Base-by-base conservation (phyloP, 176 grass and related monocot genomes). In the Guadua angustifolia region DNA sequence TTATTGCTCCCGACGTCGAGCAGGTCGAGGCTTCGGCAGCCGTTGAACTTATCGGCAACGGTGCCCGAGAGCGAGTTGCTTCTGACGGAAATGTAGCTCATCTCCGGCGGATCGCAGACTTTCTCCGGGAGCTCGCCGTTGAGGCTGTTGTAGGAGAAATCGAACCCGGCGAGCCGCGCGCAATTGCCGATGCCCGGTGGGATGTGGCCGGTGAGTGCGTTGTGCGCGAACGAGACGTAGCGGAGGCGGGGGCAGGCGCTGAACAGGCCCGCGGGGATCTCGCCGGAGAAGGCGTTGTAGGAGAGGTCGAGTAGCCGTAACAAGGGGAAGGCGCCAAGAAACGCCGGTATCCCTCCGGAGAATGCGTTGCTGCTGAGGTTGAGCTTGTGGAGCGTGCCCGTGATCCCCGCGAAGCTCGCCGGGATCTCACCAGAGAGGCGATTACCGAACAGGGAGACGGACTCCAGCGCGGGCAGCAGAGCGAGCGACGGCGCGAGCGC, bases 131-230 rank as follows among this genome's bases (percentile, higher is more conserved):
- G 80, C 19, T 87, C 87, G 29, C 91, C 91, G 12, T 76, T 77
- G 43, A 93, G 88, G 71, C 74, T 68, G 85, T 93, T 93, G 88
- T 81, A 90, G 26, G 91, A 90, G 80, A 93, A 79, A 47, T 93
- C 88, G 74, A 93, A 82, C 29, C 88, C 88, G 21, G 84, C 80
- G 60, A 93, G 87, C 29, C 79, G 84, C 7, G 77, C 87, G 52
- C 91, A 93, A 50, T 85, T 88, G 19, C 84, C 91, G 36, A 90
- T 90, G 6, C 81, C 82, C 25, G 35, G 42, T 1, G 91, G 91
- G 57, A 93, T 51, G 1, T 45, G 65, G 38, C 91, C 88, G 13
- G 77, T 77, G 64, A 93, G 91, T 19, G 62, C 56, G 79, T 93
- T 93, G 84, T 93, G 88, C 35, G 91, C 74, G 49, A 93, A 72